A percentile compares a stretch with the other conserved stretches of the same genome.
Conservation (phyloP, 2,329 filamentous ascomycete species). For the Rachicladosporium sp. region DNA sequence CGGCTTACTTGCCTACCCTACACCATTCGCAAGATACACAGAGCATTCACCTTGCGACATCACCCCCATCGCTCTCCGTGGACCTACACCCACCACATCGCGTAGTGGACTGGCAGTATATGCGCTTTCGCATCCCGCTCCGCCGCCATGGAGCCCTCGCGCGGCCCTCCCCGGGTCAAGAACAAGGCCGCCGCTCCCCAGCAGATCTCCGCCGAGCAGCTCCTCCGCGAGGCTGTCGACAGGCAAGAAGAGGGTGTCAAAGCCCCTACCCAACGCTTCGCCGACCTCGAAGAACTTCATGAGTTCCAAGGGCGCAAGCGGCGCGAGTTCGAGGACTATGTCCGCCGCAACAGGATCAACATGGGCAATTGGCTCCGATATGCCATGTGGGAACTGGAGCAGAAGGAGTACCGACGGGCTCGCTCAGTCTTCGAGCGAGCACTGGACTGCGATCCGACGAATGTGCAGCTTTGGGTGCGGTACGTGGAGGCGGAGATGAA, state of each 20-base stretch:
- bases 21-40: no score
- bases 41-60: no score
- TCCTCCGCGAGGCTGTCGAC: slow-evolving; percentile 93
- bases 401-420: slow-evolving; percentile 90
- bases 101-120: no score
- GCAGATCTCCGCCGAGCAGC: slow-evolving; percentile 90
- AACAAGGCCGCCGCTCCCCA: slow-evolving; percentile 84
- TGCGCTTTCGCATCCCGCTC: no score
- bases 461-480: slow-evolving; percentile 75
- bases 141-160: slow-evolving; percentile 68
- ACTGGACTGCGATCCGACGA: slow-evolving; percentile 80
- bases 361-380: slow-evolving; percentile 99
- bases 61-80: no score
- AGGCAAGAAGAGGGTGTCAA: slow-evolving; percentile 80
- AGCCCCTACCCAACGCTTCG: slow-evolving; percentile 86
- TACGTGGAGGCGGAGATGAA: slow-evolving; percentile 98
- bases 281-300: slow-evolving; percentile 93
- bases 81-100: no score
- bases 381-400: slow-evolving; percentile 92
- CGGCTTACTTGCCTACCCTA: no score
- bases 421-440: slow-evolving; percentile 90
- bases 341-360: slow-evolving; percentile 83
- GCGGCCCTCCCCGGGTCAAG: slow-evolving; percentile 91
- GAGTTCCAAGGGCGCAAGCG: slow-evolving; percentile 93
- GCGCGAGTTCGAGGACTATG: slow-evolving; percentile 96